phyloP scores from a whole-genome alignment of 2,329 filamentous ascomycete species.

The Pestalotiopsis sp. region DNA sequence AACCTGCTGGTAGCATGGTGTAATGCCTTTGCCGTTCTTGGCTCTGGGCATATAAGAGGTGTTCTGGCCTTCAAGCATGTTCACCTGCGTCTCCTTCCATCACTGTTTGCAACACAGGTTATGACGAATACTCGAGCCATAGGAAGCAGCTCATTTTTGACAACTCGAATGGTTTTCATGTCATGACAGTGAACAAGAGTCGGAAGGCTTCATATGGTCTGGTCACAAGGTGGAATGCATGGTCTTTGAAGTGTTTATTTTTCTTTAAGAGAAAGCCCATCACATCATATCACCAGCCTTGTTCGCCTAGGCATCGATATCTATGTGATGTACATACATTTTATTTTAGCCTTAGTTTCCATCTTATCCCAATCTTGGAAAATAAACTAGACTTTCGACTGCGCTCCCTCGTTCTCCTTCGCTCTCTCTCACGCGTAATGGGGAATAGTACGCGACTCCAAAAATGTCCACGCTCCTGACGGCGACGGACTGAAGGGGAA shows the following conservation, averaged over 20 bases:
- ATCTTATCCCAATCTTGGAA: background rate
- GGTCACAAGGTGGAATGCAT: background rate
- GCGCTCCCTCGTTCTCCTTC: background rate
- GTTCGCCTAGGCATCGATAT: background rate
- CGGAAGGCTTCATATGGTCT: background rate
- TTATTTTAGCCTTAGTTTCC: background rate
- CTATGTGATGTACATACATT: background rate
- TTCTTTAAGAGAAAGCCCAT: background rate
- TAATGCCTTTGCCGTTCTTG: background rate
- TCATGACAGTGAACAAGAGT: too few species aligned
- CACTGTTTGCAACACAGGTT: too few species aligned
- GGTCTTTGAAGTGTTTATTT: background rate
- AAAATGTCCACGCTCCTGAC: background rate
- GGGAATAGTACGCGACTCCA: slow-evolving; percentile 9
- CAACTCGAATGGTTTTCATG: too few species aligned
- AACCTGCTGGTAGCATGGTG: background rate
- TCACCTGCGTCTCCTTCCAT: background rate
- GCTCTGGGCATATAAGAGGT: background rate
- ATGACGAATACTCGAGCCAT: too few species aligned
- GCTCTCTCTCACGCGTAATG: slow-evolving; percentile 2
- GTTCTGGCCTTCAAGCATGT: background rate
- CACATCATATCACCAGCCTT: background rate
- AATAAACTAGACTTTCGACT: background rate
- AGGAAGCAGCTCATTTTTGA: too few species aligned
- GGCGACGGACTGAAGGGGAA: background rate